Base-by-base conservation (phyloP, 2,329 filamentous ascomycete genomes). In the Cladosporium colombiae region DNA sequence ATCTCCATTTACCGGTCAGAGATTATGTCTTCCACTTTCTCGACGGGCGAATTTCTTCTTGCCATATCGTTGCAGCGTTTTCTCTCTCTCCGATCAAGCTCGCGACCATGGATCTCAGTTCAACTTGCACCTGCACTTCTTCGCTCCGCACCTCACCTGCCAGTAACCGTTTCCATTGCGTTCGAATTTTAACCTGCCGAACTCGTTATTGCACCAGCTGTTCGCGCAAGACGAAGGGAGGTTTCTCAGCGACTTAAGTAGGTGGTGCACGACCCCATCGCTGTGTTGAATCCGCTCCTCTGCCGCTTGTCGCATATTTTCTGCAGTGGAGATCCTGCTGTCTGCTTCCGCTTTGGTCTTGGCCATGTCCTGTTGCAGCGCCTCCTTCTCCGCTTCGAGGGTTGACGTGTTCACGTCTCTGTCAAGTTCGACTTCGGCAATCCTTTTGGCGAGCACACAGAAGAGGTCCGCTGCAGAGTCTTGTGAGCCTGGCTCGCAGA, bases 391-490 rank as follows among this genome's bases (percentile, higher is more conserved):
- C 1, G 55, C 31, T 18, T 57, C 18, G 13, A 57, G 21, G 23
- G 29, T 37, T 7, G 31, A 23, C 3, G n/a, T 25, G 8, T 35
- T 35, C 10, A 35, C 21, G 5, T 57, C 21, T 3, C 13, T 40
- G 33, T 57, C 31, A 0, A 7, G 3, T 18, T 57, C 55, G 11
- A 57, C 11, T 8, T 37, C 33, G 21, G 14, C n/a, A 3, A 57
- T 57, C 13, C 21, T 40, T 5, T 29, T 40, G 3, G 16, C 57
- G 2, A 60, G 35, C 5, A 16, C 25, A 1, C 50, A 16, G n/a
- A 66, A 55, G 50, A 63, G 46, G 14, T 52, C 18, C 65, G 40
- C 14, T 62, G 49, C 6, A 65, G 25, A 10, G n/a, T n/a, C n/a
- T n/a, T n/a, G n/a, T n/a, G n/a, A n/a, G n/a, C 52, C 63, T 11